A percentile compares a stretch with the other conserved stretches of the same genome.
Conservation (phyloP, 257 asterid genomes). For the Ilex aquifolium region DNA sequence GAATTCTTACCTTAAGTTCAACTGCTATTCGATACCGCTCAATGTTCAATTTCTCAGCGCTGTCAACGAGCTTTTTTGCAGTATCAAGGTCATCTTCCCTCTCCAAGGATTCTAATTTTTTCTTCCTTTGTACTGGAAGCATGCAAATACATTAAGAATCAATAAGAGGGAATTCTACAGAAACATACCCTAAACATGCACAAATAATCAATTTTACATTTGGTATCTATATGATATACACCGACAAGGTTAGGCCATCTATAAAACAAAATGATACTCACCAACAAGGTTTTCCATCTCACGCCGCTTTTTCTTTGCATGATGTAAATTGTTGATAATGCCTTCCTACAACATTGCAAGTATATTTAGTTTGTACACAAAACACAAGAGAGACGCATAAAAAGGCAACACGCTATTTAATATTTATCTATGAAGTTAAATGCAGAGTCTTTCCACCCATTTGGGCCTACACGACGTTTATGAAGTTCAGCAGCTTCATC, state of each 20-base stretch:
- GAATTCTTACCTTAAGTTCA: slow-evolving; percentile 53
- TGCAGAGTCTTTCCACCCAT: slow-evolving; percentile 3
- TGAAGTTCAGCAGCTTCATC: slow-evolving; percentile 65
- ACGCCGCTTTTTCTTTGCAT: slow-evolving; percentile 41
- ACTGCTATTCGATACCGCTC: slow-evolving; percentile 46
- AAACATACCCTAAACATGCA: slow-evolving; percentile 6
- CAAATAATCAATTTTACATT: neutral
- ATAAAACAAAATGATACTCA: slow-evolving; percentile 34
- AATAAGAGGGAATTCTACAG: slow-evolving; percentile 4
- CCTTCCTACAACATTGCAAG: slow-evolving; percentile 46
- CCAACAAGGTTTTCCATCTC: slow-evolving; percentile 53
- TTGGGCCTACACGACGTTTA: slow-evolving; percentile 58
- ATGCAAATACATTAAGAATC: slow-evolving; percentile 6
- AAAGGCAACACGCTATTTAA: neutral
- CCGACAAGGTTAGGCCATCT: slow-evolving; percentile 28
- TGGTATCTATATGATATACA: slow-evolving; percentile 33
- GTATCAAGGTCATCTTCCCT: slow-evolving; percentile 58
- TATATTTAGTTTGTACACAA: neutral
- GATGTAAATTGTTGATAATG: slow-evolving; percentile 30
- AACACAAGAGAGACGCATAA: neutral
- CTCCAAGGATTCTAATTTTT: slow-evolving; percentile 49
- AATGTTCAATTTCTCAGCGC: slow-evolving; percentile 54
- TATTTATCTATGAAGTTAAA: neutral
- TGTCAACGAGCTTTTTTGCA: slow-evolving; percentile 39
- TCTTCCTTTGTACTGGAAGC: slow-evolving; percentile 46